Evolutionary conservation across 2,329 filamentous ascomycete genomes (phyloP).

Genomic region (Whalleya microplaca): DNA sequence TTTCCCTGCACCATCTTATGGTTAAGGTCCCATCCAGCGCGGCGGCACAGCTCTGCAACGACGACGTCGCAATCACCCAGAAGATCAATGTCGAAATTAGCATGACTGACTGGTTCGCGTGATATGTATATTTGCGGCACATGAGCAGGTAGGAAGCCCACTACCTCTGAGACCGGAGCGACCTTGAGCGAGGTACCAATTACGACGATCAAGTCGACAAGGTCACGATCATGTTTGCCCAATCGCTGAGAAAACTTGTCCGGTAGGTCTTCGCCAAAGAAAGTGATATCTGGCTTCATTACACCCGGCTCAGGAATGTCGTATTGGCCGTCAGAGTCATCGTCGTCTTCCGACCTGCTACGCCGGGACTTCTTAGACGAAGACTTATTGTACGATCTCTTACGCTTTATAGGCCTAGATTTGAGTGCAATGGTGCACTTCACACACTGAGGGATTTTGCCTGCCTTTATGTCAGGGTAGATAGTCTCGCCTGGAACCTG

Average conservation of each 20-base stretch:
- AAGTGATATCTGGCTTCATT: slow-evolving; percentile 98
- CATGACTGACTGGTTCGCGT: slow-evolving; percentile 80
- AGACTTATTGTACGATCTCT: slow-evolving; percentile 53
- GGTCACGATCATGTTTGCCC: slow-evolving; percentile 77
- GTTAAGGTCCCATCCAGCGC: slow-evolving; percentile 77
- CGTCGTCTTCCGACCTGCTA: slow-evolving; percentile 49
- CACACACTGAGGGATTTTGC: slow-evolving; percentile 77
- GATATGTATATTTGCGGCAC: slow-evolving; percentile 92
- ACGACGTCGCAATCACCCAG: slow-evolving; percentile 95
- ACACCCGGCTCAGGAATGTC: slow-evolving; percentile 72
- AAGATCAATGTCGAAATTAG: slow-evolving; percentile 95
- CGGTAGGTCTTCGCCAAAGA: slow-evolving; percentile 91
- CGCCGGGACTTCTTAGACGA: slow-evolving; percentile 41
- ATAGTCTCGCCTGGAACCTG: slow-evolving; percentile 76
- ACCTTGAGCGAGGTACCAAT: slow-evolving; percentile 97
- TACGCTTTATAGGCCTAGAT: slow-evolving; percentile 56
- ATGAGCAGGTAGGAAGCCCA: slow-evolving; percentile 74
- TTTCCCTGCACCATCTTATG: slow-evolving; percentile 82
- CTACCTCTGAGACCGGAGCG: slow-evolving; percentile 90
- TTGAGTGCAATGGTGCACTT: slow-evolving; percentile 64
- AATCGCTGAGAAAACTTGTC: slow-evolving; percentile 81
- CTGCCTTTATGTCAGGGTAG: slow-evolving; percentile 76
- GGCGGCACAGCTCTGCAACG: slow-evolving; percentile 81
- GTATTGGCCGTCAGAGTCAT: slow-evolving; percentile 58
- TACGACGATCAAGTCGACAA: slow-evolving; percentile 88